These are phyloP conservation scores for Polysphondylium violaceum DNA, from an alignment of 78 protist species.

Conservation along the genomic window DNA sequence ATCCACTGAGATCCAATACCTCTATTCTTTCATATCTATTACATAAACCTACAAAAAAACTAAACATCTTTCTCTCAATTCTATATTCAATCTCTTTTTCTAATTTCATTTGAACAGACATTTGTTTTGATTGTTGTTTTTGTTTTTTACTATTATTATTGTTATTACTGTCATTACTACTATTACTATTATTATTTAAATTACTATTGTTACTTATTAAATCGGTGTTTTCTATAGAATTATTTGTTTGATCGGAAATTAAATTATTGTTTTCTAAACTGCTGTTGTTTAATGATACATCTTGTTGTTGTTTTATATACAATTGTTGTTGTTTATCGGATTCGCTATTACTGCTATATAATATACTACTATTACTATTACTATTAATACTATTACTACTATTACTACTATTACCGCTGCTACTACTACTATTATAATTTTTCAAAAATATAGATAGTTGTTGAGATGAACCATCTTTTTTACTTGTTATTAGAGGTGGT, in stretches of 20 bases:
- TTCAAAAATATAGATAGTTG: constrained; percentile 34
- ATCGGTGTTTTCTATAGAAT: no score
- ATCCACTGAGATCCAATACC: constrained; percentile 63
- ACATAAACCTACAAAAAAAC: constrained; percentile 10
- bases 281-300: neutral
- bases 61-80: constrained; percentile 18
- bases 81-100: constrained; percentile 33
- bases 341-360: neutral
- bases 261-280: no score
- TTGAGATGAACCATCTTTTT: neutral
- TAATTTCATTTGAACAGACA: neutral
- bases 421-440: neutral
- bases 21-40: constrained; percentile 20
- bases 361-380: neutral
- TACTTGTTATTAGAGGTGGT: constrained; percentile 25
- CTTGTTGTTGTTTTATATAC: neutral
- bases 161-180: neutral
- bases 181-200: neutral
- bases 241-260: no score
- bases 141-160: neutral
- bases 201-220: neutral
- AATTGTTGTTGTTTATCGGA: neutral
- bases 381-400: neutral
- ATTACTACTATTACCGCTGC: neutral
- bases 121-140: neutral